Base-by-base conservation (phyloP, 352 stramenopile species). In the Globisporangium paroecandrum region DNA sequence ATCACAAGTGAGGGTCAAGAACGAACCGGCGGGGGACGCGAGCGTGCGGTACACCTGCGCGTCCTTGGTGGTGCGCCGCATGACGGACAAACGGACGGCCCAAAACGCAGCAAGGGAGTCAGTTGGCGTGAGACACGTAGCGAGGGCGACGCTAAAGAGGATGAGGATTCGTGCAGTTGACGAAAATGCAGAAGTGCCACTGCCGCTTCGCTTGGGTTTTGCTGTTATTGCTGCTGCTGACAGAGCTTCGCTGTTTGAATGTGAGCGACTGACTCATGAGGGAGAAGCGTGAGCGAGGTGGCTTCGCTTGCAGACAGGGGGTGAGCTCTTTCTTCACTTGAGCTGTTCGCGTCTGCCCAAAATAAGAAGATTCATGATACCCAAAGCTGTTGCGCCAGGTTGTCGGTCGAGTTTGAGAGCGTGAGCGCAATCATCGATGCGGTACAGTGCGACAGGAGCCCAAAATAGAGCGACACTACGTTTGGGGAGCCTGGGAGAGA, bases 11-110 rank as follows among this genome's bases (percentile, higher is more conserved):
- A 43, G 36, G 36, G 36, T 15, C 4, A 24, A 18, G n/a, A 25
- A 64, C 56, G 24, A 9, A 64, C 24, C 12, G 12, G 12, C 12
- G 12, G 58, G 58, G 38, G 58, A 64, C 24, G 58, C 24, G 58
- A 64, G 38, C 38, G 58, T 18, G 24, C 24, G n/a, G 38, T 64
- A 64, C 24, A 46, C 38, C 18, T 7, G 32, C 7, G 38, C 15
- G 24, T 36, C 2, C 24, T 41, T 20, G 4, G 38, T 32, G 58
- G 41, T 1, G 58, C 43, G 38, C 4, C 43, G 38, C 58, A 64
- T 56, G 32, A 36, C 6, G 32, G 27, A 32, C 27, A 32, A 4
- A 43, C 36, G 10, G 38, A 25, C 38, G 32, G 47, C 22, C 10
- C 22, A 20, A 61, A 59, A 22, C 24, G 43, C 24, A 25, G 6